phyloP scores from a whole-genome alignment of 306 rosid species.

The Elaeagnus macrophylla region DNA sequence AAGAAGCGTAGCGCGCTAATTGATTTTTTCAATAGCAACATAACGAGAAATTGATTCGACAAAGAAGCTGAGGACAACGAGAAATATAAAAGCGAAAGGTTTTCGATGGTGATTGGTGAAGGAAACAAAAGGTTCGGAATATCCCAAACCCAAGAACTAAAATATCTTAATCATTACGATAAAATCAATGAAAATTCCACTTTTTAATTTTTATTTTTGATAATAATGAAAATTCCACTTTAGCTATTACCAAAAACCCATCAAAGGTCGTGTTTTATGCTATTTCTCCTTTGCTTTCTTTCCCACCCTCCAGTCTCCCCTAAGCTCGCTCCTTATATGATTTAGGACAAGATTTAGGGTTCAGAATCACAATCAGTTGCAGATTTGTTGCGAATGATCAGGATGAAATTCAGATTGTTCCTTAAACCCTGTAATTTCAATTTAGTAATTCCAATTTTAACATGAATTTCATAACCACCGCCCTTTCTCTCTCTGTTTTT shows the following conservation, averaged over 20 bases:
- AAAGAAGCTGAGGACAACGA: not conserved
- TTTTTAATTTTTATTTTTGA: too few species aligned
- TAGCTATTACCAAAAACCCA: too few species aligned
- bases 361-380: not conserved
- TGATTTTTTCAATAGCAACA: conserved; percentile 22
- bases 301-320: too few species aligned
- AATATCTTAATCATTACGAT: not conserved
- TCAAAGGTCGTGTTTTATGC: too few species aligned
- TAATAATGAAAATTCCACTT: too few species aligned
- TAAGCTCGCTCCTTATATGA: too few species aligned
- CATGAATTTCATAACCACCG: not conserved
- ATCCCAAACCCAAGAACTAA: not conserved
- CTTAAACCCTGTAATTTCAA: too few species aligned
- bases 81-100: not conserved
- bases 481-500: not conserved
- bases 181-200: not conserved
- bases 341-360: too few species aligned
- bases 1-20: not conserved
- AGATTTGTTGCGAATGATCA: conserved; percentile 2
- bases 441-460: not conserved
- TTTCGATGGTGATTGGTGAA: not conserved
- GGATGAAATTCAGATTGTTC: conserved; percentile 27
- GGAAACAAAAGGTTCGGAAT: not conserved
- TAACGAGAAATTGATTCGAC: conserved; percentile 11
- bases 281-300: too few species aligned